Conservation (phyloP, 2,329 filamentous ascomycete species). For the Stagonosporopsis vannaccii region DNA sequence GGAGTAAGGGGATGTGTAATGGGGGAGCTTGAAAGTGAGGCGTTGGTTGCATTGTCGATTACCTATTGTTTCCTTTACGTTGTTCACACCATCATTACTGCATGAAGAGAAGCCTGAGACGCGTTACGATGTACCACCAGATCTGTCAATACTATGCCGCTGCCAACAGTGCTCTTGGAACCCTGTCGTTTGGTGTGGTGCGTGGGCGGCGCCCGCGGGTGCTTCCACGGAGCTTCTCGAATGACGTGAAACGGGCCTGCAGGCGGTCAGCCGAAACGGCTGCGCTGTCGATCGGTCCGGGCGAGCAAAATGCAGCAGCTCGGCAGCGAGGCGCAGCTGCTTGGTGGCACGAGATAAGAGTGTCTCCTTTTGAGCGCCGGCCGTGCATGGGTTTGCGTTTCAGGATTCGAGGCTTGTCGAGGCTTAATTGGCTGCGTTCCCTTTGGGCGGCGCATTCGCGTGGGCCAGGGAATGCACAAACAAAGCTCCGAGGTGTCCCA, state of each 20-base stretch:
- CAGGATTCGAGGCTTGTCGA: not conserved
- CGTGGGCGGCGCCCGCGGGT: not conserved
- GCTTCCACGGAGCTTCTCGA: not conserved
- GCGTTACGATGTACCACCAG: slow-evolving; percentile 21
- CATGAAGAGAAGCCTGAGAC: slow-evolving; percentile 9
- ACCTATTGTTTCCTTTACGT: slow-evolving; percentile 5
- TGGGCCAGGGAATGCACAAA: slow-evolving; percentile 4
- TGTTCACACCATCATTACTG: slow-evolving; percentile 12
- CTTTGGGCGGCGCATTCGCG: not conserved
- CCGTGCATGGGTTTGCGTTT: slow-evolving; percentile 1
- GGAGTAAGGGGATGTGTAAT: slow-evolving; percentile 17
- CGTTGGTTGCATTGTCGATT: slow-evolving; percentile 17
- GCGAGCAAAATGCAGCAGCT: slow-evolving; percentile 2
- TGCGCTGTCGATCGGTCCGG: not conserved
- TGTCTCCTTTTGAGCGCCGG: not conserved
- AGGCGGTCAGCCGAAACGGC: not conserved
- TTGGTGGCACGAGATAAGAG: slow-evolving; percentile 4
- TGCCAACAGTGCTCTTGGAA: slow-evolving; percentile 4
- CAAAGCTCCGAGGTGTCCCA: slow-evolving; percentile 12
- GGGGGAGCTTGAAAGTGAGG: not conserved
- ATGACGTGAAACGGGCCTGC: not conserved
- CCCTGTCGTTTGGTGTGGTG: not conserved
- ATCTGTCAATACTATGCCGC: slow-evolving; percentile 19
- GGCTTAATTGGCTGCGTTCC: slow-evolving; percentile 12
- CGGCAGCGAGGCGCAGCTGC: slow-evolving; percentile 10